Evolutionary conservation across 805 yeast species (phyloP), one percentile per base, ranked within the genome.

Genomic region (Candida khao-thaluensis): DNA sequence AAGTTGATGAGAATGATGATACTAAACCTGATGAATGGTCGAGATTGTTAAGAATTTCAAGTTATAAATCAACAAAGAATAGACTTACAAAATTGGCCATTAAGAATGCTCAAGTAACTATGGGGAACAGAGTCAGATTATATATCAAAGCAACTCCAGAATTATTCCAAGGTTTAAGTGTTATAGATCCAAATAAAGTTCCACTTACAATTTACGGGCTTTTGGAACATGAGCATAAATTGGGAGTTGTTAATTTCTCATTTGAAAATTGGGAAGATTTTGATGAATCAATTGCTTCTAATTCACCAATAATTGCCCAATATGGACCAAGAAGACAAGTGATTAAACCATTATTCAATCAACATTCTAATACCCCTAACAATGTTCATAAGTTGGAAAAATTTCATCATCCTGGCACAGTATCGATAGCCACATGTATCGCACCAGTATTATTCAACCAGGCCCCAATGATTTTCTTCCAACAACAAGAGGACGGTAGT

Each of bases 291-390:
- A 74, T 93, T 41, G 84, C 89, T 34, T 78, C 95, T n/a, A 82
- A 83, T 51, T 95, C 86, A 33, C 63, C 80, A 21, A 68, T 93
- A 48, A 69, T 90, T 38, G 91, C 86, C 11, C 98, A 93, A 64
- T 90, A 89, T 56, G 99, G 99, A 17, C 86, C 91, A 38, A 81
- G 98, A 62, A 77, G 99, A 53, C 81, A 86, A 57, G 72, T 77
- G 10, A 83, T 91, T 37, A 71, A 80, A 40, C 99, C 99, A 11
- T 53, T 85, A 21, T 91, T 83, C 69, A 87, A 91, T 37, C 85
- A 84, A 51, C 82, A 82, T 7, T 76, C 88, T 4, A 81, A 80
- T 53, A 81, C 81, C 40, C 70, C 87, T 36, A 91, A 90, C 57
- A 85, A 88, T 53, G 95, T 91, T 23, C 87, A 88, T 64, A 90